phyloP scores from a whole-genome alignment of 2,329 filamentous ascomycete genomes.

The Fonsecaea nubica region DNA sequence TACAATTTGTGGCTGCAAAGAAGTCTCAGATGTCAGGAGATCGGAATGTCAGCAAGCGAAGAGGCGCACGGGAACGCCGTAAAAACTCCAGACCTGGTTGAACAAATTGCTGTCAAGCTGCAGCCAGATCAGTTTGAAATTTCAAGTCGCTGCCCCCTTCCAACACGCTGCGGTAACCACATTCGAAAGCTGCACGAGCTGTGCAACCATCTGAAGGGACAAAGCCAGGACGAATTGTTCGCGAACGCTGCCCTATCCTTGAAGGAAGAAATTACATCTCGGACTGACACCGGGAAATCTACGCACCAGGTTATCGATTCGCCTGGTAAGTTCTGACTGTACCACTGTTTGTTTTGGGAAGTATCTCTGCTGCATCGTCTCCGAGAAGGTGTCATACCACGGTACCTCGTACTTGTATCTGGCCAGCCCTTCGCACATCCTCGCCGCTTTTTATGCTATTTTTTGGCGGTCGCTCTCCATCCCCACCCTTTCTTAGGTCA shows the following conservation, averaged over 20 bases:
- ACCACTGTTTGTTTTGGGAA: background rate
- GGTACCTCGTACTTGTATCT: background rate
- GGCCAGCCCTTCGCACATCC: background rate
- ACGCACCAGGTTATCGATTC: background rate
- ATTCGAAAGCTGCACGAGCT: background rate
- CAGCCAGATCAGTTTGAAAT: slow-evolving; percentile 1
- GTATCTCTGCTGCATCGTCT: background rate
- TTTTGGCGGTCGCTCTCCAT: background rate
- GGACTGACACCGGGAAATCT: slow-evolving; percentile 13
- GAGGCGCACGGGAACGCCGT: slow-evolving; percentile 10
- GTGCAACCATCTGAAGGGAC: background rate
- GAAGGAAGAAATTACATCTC: slow-evolving; percentile 8
- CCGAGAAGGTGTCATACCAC: background rate
- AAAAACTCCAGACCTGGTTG: background rate
- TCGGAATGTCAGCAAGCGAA: slow-evolving; percentile 15
- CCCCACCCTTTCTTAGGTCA: slow-evolving; percentile 1
- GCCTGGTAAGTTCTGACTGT: background rate
- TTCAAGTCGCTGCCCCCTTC: slow-evolving; percentile 4
- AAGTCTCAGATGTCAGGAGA: slow-evolving; percentile 17
- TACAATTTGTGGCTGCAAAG: slow-evolving; percentile 17
- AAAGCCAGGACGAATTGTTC: background rate
- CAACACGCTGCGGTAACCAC: background rate
- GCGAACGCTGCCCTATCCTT: background rate
- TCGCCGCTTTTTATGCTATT: background rate
- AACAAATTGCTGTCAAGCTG: slow-evolving; percentile 6